These are phyloP conservation scores for Calonectria multiphialidica DNA, from an alignment of 2,329 filamentous ascomycete genomes.

Conservation along the genomic window DNA sequence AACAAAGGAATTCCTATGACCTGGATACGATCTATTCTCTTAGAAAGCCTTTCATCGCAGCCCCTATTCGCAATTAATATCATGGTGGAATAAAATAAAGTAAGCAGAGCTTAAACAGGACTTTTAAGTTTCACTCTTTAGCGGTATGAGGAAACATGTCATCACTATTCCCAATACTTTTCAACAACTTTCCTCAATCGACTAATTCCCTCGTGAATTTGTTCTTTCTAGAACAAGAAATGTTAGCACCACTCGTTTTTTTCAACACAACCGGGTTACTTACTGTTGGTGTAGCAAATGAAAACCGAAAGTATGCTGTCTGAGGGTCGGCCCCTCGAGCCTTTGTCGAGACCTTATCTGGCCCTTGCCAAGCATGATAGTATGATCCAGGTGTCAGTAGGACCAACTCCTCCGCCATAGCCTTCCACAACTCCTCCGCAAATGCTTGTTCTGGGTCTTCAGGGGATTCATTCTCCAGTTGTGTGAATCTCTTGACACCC, in stretches of 20 bases:
- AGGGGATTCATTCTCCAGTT: slow-evolving; percentile 31
- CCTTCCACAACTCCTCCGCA: slow-evolving; percentile 37
- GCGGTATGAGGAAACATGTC: no score
- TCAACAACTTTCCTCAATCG: slow-evolving; percentile 11
- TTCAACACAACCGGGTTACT: slow-evolving; percentile 10
- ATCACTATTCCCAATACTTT: slow-evolving; percentile 9
- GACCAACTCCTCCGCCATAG: slow-evolving; percentile 34
- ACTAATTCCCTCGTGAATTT: slow-evolving; percentile 15
- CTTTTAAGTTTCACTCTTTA: no score
- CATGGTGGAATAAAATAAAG: no score
- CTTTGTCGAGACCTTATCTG: slow-evolving; percentile 39
- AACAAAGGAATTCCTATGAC: no score
- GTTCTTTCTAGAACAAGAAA: not conserved
- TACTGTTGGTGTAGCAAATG: slow-evolving; percentile 45
- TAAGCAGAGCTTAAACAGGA: no score
- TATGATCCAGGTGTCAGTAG: slow-evolving; percentile 47
- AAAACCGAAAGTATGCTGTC: slow-evolving; percentile 43
- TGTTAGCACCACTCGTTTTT: not conserved
- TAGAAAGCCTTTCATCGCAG: no score
- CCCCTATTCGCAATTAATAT: no score
- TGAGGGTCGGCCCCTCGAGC: slow-evolving; percentile 37
- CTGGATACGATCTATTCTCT: no score
- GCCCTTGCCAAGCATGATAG: slow-evolving; percentile 47
- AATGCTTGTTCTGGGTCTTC: slow-evolving; percentile 41
- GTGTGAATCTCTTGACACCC: slow-evolving; percentile 25